Conservation (phyloP, 495 filamentous ascomycete species). For the Bathelium albidoporum region DNA sequence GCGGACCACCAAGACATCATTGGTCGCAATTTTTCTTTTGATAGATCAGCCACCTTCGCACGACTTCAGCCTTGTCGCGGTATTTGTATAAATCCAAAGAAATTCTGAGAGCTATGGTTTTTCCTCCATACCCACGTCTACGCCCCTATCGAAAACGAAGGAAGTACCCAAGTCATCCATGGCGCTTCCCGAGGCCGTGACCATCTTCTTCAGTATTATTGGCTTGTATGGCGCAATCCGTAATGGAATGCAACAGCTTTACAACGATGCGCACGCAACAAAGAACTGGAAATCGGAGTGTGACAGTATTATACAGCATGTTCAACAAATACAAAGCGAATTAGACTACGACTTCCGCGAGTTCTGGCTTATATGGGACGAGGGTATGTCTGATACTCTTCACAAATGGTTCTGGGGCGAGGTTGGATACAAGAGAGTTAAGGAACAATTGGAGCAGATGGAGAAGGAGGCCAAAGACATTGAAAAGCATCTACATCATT, state of each 20-base stretch:
- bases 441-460: neutral
- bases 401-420: neutral
- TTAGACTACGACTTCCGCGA: neutral
- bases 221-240: neutral
- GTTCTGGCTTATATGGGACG: neutral
- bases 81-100: neutral
- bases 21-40: too few relatives aligned
- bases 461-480: neutral
- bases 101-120: neutral
- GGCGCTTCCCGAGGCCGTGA: neutral
- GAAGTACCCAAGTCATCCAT: neutral
- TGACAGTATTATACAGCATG: neutral
- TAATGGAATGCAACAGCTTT: neutral
- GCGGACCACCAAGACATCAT: too few relatives aligned
- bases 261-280: neutral
- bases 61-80: neutral
- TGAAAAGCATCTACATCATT: neutral
- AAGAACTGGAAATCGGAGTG: neutral
- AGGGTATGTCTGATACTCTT: neutral
- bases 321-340: neutral
- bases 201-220: neutral
- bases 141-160: neutral
- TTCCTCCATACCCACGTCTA: neutral
- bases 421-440: neutral
- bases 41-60: too few relatives aligned